Conservation (phyloP, 139 green algal genomes). For the Parachlorella kessleri region DNA sequence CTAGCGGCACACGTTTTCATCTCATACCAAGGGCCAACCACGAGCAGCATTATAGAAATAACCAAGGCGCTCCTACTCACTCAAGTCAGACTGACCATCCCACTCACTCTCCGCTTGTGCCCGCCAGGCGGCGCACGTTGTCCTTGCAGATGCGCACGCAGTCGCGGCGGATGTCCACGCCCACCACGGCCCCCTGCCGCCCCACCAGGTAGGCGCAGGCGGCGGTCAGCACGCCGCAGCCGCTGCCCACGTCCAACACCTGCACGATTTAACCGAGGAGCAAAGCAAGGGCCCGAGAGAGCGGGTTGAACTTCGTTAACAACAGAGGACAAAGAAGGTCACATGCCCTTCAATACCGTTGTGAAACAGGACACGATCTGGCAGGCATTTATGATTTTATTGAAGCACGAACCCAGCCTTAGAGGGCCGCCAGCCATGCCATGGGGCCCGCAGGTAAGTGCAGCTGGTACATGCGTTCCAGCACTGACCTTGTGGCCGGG, state of each 20-base stretch:
- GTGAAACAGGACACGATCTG: too few relatives aligned
- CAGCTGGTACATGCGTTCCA: neutral
- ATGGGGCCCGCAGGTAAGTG: neutral
- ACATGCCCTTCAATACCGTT: too few relatives aligned
- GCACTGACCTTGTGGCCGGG: slow-evolving; percentile 38
- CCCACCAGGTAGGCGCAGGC: slow-evolving; percentile 54
- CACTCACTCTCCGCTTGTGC: slow-evolving; percentile 32
- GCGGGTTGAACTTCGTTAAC: neutral
- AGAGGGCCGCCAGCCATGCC: too few relatives aligned
- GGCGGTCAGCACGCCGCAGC: slow-evolving; percentile 65
- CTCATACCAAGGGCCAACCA: too few relatives aligned
- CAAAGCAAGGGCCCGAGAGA: neutral
- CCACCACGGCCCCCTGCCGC: slow-evolving; percentile 38
- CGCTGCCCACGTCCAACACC: slow-evolving; percentile 69
- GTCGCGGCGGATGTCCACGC: slow-evolving; percentile 50
- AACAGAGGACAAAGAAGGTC: neutral
- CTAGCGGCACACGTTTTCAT: too few relatives aligned
- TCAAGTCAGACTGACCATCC: too few relatives aligned
- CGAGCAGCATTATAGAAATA: too few relatives aligned
- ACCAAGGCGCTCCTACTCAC: too few relatives aligned
- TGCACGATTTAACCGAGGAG: too few relatives aligned
- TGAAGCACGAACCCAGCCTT: too few relatives aligned
- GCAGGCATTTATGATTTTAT: too few relatives aligned
- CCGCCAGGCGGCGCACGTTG: slow-evolving; percentile 36
- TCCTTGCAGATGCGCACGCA: slow-evolving; percentile 30